phyloP scores from a whole-genome alignment of 1,284 basidiomycete species.

The Ganoderma boninense region DNA sequence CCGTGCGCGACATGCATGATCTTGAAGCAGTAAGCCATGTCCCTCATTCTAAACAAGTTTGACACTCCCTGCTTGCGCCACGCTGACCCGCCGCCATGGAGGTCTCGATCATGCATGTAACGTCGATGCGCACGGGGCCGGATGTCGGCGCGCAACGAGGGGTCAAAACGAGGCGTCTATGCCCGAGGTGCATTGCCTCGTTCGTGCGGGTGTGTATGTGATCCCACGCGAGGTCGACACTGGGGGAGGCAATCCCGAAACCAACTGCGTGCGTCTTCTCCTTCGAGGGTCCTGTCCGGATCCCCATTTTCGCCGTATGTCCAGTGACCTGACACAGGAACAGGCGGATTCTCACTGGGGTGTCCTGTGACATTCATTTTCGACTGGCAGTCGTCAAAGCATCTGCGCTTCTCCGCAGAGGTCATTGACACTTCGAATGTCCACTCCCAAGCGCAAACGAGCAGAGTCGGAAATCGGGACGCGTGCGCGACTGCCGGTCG shows the following conservation, averaged over 20 bases:
- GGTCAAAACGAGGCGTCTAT: background rate
- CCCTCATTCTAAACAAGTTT: background rate
- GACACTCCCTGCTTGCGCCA: background rate
- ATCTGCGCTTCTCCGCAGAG: background rate
- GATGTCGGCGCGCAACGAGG: background rate
- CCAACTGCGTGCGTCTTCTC: slow-evolving; percentile 13
- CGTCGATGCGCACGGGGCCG: background rate
- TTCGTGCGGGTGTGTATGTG: background rate
- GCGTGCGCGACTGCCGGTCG: slow-evolving; percentile 22
- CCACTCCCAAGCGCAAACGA: background rate
- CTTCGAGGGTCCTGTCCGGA: slow-evolving; percentile 2
- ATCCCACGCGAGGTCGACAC: slow-evolving; percentile 12
- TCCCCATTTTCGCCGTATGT: background rate
- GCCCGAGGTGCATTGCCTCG: background rate
- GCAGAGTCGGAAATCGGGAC: slow-evolving; percentile 18
- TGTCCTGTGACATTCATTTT: slow-evolving; percentile 5
- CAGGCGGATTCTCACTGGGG: background rate
- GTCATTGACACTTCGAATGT: background rate
- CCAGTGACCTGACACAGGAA: slow-evolving; percentile 10
- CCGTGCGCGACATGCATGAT: background rate
- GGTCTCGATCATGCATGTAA: background rate
- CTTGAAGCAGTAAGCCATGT: background rate
- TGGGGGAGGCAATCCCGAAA: background rate
- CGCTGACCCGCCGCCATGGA: background rate
- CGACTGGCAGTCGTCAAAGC: background rate